Evolutionary conservation across 1,284 basidiomycete genomes (phyloP).

Genomic region (Malassezia dermatis): DNA sequence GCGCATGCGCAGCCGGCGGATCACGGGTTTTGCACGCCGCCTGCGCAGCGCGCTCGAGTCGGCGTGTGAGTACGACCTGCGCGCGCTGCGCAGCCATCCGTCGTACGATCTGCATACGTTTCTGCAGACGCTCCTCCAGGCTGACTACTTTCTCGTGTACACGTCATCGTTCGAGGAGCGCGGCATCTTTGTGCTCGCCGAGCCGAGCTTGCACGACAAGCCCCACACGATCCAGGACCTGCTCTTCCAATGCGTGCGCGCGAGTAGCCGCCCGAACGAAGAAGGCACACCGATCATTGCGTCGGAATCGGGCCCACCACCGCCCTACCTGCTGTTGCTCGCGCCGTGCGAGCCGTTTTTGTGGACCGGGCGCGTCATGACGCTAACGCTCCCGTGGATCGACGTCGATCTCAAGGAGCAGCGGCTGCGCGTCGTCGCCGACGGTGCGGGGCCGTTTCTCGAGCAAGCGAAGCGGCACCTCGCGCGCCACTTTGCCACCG

Average conservation of each 20-base stretch:
- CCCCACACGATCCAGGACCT: slow-evolving; percentile 71
- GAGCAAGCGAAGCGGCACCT: slow-evolving; percentile 70
- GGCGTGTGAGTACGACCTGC: slow-evolving; percentile 83
- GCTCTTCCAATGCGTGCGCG: slow-evolving; percentile 62
- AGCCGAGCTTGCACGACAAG: slow-evolving; percentile 69
- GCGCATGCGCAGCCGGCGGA: slow-evolving; percentile 78
- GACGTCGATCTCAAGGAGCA: slow-evolving; percentile 42
- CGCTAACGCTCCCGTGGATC: slow-evolving; percentile 33
- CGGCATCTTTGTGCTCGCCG: slow-evolving; percentile 85
- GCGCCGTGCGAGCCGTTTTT: slow-evolving; percentile 78
- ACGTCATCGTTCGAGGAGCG: slow-evolving; percentile 79
- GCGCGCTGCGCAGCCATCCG: slow-evolving; percentile 50
- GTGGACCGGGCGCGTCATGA: slow-evolving; percentile 80
- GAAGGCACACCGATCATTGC: not conserved
- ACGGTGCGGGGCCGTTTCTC: slow-evolving; percentile 70
- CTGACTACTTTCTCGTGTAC: slow-evolving; percentile 90
- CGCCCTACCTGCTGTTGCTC: slow-evolving; percentile 69
- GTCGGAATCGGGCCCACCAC: slow-evolving; percentile 2
- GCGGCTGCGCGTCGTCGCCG: slow-evolving; percentile 40
- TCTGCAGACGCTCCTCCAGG: slow-evolving; percentile 67
- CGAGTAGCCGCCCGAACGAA: not conserved
- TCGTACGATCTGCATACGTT: slow-evolving; percentile 61
- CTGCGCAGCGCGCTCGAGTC: slow-evolving; percentile 73
- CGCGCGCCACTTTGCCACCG: slow-evolving; percentile 40
- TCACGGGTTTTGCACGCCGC: slow-evolving; percentile 64